Evolutionary conservation across 1,284 basidiomycete genomes (phyloP).

Genomic region (Papiliotrema flavescens): DNA sequence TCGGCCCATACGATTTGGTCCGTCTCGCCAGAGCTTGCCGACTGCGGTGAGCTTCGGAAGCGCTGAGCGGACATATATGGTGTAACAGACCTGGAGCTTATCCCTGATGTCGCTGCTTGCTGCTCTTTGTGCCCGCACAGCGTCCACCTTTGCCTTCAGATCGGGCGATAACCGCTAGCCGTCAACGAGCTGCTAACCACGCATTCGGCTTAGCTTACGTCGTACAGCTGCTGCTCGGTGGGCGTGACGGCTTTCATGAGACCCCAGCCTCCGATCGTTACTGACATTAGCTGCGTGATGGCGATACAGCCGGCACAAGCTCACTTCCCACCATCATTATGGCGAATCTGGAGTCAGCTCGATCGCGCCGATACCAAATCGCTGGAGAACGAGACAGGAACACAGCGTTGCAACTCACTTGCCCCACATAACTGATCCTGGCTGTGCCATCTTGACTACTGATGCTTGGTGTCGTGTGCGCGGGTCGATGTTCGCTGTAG

Average conservation of each 20-base stretch:
- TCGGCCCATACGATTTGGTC: constrained; percentile 36
- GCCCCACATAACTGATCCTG: constrained; percentile 8
- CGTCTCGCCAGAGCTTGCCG: constrained; percentile 21
- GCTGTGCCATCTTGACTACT: background rate
- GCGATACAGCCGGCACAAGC: background rate
- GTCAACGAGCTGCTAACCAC: background rate
- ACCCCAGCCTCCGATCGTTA: constrained; percentile 28
- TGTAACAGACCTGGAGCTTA: constrained; percentile 16
- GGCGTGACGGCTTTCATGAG: constrained; percentile 41
- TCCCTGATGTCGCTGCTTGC: constrained; percentile 13
- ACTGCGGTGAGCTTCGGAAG: background rate
- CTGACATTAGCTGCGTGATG: constrained; percentile 10
- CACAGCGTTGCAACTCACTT: constrained; percentile 17
- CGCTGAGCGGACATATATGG: no score
- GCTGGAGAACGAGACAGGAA: background rate
- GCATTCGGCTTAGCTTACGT: constrained; percentile 19
- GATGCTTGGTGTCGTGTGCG: background rate
- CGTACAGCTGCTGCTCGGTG: constrained; percentile 44
- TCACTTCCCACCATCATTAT: constrained; percentile 24
- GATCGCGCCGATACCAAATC: background rate
- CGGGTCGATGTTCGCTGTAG: background rate
- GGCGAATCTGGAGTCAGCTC: constrained; percentile 22
- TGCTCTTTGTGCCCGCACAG: constrained; percentile 5
- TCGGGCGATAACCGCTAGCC: constrained; percentile 5
- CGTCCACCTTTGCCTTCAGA: constrained; percentile 8